Percentiles rank a stretch among this genome's conserved stretches.
These are phyloP conservation scores for Citrus cavaleriei DNA, from an alignment of 345 rosid genomes.

Conservation along the genomic window DNA sequence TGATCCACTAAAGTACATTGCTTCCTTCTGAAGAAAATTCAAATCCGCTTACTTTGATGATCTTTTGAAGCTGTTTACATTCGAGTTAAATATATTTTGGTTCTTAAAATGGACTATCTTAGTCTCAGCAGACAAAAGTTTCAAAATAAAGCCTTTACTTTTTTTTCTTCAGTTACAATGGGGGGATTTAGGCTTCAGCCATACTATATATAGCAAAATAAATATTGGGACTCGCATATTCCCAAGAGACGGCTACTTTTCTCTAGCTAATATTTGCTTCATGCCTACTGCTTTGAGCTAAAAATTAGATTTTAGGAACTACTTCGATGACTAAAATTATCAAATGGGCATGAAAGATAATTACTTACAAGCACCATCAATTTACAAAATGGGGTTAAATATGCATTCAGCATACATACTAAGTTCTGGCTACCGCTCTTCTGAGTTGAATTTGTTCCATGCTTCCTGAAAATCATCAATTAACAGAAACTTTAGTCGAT, in stretches of 20 bases:
- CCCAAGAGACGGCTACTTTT: not conserved
- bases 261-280: not conserved
- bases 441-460: conserved; percentile 92
- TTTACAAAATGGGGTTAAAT: conserved; percentile 22
- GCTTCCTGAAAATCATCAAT: conserved; percentile 64
- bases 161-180: not conserved
- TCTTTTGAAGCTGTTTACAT: not conserved
- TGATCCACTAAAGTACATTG: not conserved
- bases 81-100: not conserved
- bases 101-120: not conserved
- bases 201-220: not conserved
- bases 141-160: not conserved
- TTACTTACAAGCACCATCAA: conserved; percentile 21
- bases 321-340: not conserved
- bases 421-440: conserved; percentile 55
- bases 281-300: conserved; percentile 12
- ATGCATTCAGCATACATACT: not conserved
- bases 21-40: conserved; percentile 1
- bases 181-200: not conserved
- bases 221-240: not conserved
- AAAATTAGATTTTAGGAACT: conserved; percentile 6
- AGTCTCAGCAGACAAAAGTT: not conserved
- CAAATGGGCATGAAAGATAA: conserved; percentile 11
- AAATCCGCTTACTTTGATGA: not conserved
- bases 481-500: not conserved